Evolutionary conservation across 331 rosid species (phyloP).

Genomic region (Rosa hybrid): DNA sequence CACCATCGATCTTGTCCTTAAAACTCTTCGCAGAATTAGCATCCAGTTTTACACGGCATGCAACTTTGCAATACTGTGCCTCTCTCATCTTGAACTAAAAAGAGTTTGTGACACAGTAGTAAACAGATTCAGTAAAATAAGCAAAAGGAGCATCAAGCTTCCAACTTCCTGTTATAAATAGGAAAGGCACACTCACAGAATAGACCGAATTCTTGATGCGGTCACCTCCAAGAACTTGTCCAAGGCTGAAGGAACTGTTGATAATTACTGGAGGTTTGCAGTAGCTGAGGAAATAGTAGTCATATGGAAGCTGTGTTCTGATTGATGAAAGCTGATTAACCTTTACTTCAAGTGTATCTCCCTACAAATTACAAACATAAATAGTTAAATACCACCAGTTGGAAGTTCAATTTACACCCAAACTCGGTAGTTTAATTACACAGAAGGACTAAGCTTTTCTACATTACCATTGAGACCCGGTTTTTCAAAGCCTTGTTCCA

Average conservation of each 20-base stretch:
- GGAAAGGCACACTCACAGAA: conserved; percentile 47
- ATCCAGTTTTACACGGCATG: conserved; percentile 51
- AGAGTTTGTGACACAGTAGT: not conserved
- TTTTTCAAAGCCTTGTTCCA: conserved; percentile 15
- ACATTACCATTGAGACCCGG: conserved; percentile 29
- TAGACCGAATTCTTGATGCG: conserved; percentile 89
- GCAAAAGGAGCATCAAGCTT: not conserved
- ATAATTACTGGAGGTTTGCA: conserved; percentile 64
- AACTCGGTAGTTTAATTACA: not conserved
- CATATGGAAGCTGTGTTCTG: conserved; percentile 93
- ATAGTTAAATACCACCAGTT: not conserved
- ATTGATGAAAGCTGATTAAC: conserved; percentile 94
- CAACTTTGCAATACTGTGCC: conserved; percentile 76
- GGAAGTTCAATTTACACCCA: not conserved
- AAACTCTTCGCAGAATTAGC: conserved; percentile 76
- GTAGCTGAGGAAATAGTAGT: conserved; percentile 76
- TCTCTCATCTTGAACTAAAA: conserved; percentile 82
- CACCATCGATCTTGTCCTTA: conserved; percentile 87
- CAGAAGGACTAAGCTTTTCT: not conserved
- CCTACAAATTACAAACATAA: conserved; percentile 45
- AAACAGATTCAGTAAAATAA: not conserved
- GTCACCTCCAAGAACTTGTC: conserved; percentile 97
- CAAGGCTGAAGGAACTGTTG: conserved; percentile 82
- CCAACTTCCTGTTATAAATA: not conserved
- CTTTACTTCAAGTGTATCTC: conserved; percentile 58